Evolutionary conservation across 2,329 filamentous ascomycete genomes (phyloP), one percentile per base, ranked within the genome.

Genomic region (Fusarium heterosporum): DNA sequence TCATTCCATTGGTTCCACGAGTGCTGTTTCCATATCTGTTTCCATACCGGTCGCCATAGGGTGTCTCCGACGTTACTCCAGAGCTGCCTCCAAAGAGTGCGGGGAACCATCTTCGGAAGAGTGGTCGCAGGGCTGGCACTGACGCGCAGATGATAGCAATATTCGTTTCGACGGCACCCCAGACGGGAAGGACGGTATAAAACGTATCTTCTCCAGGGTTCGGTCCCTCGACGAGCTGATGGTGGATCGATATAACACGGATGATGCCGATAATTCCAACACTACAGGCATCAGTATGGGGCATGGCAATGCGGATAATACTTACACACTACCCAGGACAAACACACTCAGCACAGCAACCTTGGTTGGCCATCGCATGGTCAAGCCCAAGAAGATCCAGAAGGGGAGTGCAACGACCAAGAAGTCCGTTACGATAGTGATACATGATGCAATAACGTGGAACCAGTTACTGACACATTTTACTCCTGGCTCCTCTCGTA

Each of bases 401-500:
- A 80, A 75, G 0, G 81, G 81, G 8, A 83, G 66, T 1, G 70
- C 71, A 8, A 81, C 71, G 7, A 80, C 74, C 42, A 81, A 62
- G 1, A 81, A 65, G 32, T 82, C 81, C 11, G 78, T 81, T 9
- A 81, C 38, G 30, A 83, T 81, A 16, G 78, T 81, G 16, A 82
- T 65, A 1, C 72, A 73, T 4, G 79, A 76, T 12, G 70, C 74
- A 13, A 75, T 65, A 6, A 81, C 73, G 55, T 79, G 79, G 32
- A 75, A 70, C 34, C 61, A 63, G 2, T 69, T 68, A 12, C 76
- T 64, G 38, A 82, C 73, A 39, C 81, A 82, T 9, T 72, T 74
- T 1, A 74, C 73, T 11, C 65, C 64, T 1, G 66, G 64, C 4
- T 70, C 72, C 53, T 25, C 66, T 61, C 42, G 49, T 17, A 74